phyloP scores from a whole-genome alignment of 2,329 filamentous ascomycete genomes.

The Fusarium stilboides region DNA sequence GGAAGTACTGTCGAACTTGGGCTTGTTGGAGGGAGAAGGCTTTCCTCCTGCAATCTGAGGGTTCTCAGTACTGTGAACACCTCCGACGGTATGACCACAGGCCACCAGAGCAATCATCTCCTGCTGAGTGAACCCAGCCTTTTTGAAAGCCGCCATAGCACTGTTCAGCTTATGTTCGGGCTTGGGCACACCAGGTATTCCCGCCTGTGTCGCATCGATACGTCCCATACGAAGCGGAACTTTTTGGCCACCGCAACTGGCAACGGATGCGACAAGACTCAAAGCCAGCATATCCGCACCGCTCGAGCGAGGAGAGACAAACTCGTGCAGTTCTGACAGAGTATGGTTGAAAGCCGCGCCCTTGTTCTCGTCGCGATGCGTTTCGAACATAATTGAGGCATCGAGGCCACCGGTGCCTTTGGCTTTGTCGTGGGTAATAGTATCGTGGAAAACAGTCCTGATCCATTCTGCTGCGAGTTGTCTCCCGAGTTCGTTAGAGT shows the following conservation, averaged over 20 bases:
- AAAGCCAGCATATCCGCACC: constrained; percentile 8
- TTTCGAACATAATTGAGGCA: constrained; percentile 53
- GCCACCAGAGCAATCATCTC: constrained; percentile 58
- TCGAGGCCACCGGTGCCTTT: constrained; percentile 51
- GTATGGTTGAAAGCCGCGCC: constrained; percentile 48
- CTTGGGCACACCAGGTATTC: constrained; percentile 51
- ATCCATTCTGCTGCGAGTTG: constrained; percentile 51
- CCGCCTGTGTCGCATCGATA: too few relatives aligned
- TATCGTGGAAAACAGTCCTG: constrained; percentile 53
- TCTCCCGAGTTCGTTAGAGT: constrained; percentile 6
- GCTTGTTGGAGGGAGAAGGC: constrained; percentile 6
- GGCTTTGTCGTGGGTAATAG: constrained; percentile 48
- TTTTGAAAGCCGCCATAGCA: constrained; percentile 50
- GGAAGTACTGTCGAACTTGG: constrained; percentile 54
- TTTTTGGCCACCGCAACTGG: constrained; percentile 5
- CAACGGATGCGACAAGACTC: constrained; percentile 1
- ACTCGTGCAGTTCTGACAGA: constrained; percentile 5
- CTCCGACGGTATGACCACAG: constrained; percentile 56
- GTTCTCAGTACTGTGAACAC: constrained; percentile 60
- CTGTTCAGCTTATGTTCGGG: constrained; percentile 49
- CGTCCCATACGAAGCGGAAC: constrained; percentile 1
- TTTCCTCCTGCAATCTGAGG: constrained; percentile 8
- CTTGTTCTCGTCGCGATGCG: constrained; percentile 50
- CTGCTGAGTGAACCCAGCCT: constrained; percentile 51
- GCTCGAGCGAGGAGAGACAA: constrained; percentile 13